Evolutionary conservation across 306 rosid species (phyloP), one percentile per base, ranked within the genome.

Genomic region (Senna tora): DNA sequence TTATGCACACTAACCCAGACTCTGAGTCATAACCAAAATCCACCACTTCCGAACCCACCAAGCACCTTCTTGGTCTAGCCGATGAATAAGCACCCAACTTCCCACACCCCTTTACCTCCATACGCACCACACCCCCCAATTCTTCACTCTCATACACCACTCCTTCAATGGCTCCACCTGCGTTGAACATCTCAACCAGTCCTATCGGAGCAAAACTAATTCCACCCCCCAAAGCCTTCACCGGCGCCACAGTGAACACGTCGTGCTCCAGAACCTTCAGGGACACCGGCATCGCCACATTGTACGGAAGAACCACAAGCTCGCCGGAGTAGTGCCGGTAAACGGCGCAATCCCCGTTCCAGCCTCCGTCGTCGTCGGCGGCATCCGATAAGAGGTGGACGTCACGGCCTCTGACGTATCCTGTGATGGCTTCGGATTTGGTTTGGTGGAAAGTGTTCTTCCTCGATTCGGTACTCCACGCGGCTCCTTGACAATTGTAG

Each of bases 401-500:
- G 1, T 94, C 99, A 0, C 89, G 83, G 47, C 95, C 91, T 22
- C 89, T 80, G 2, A 94, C 54, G 1, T 56, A 78, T 11, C 97
- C 93, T 0, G 96, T 87, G 8, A 87, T 73, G 56, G 88, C 77
- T 0, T 78, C 90, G 0, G 85, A 77, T 1, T 71, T 82, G 0
- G 87, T 85, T 2, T 69, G 45, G 54, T 94, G 99, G 67, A 87
- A 94, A 0, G 91, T 61, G 73, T 91, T 91, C 87, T 77, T 89
- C 69, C 87, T 86, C 68, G 89, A 90, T 0, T 50, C 0, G 9
- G 47, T 83, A 25, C 80, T 91, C 99, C 99, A 94, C 11, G 99
- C 99, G 0, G 99, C 99, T 1, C 99, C 99, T 77, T 94, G 99
- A 67, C 99, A 91, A 53, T 94, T 94, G 63, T 91, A 94, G 19